Base-by-base conservation (phyloP, 2,329 filamentous ascomycete genomes). In the Fusarium burgessii region DNA sequence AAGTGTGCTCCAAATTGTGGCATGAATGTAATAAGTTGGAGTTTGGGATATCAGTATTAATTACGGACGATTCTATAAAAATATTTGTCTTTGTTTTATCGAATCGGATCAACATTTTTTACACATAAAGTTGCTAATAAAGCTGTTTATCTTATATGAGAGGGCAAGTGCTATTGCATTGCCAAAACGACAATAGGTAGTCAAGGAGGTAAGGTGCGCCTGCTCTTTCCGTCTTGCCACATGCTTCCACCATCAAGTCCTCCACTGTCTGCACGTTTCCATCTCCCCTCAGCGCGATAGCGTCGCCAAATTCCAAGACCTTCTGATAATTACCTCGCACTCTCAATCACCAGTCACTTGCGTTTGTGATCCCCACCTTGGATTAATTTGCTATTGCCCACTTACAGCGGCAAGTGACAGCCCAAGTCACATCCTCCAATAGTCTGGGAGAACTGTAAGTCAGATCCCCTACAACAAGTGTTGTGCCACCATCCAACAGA, bases 401-500 rank as follows among this genome's bases (percentile, higher is more conserved):
- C 14, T 23, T 17, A 15, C 6, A 20, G 25, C 5, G 13, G 2
- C 18, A 50, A 15, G 17, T 23, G n/a, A 18, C 6, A 38, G 6
- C 41, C 18, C n/a, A 33, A 45, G 17, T n/a, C 15, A 2, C 15
- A 36, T 12, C 25, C 13, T 29, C 27, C n/a, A 68, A 23, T 40
- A 43, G 42, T 14, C 35, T 35, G 5, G n/a, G 32, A 32, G 23
- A 41, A 46, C 38, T 63, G 51, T 43, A 64, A 68, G 58, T 59
- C n/a, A 32, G 42, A 56, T 23, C 10, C n/a, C 23, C 49, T 27
- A 32, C 23, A 15, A 20, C 27, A 2, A 25, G 12, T 12, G 29
- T 27, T 55, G 12, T 54, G 51, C 29, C 62, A 46, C 50, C 66
- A 41, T 29, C 35, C 35, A 52, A 36, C 9, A 60, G 15, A 52